Base-by-base conservation (phyloP, 78 protist genomes). In the Speleostelium caveatum region DNA sequence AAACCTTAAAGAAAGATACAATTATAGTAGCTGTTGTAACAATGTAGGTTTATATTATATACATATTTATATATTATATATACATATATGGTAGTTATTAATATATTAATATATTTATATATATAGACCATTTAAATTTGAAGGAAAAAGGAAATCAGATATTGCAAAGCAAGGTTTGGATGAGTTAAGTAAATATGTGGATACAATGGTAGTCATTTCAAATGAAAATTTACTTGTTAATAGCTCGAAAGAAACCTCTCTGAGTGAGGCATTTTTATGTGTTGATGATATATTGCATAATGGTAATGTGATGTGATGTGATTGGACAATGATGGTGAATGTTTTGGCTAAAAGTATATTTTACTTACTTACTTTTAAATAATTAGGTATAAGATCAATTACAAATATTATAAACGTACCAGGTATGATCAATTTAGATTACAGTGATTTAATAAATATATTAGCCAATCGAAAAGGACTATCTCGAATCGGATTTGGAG, bases 361-460 rank as follows among this genome's bases (percentile, higher is more conserved):
- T n/a, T n/a, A n/a, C n/a, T n/a, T n/a, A n/a, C n/a, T n/a, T n/a
- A n/a, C n/a, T n/a, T n/a, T n/a, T n/a, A n/a, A n/a, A n/a, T n/a
- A n/a, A n/a, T n/a, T n/a, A n/a, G n/a, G 96, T 51, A 91, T 95
- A 3, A 66, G 53, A 55, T 73, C 93, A 26, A 83, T 95, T 53
- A 69, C 86, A 0, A 95, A 94, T 61, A 74, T 95, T 41, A 95
- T 95, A n/a, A 53, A 85, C 60, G 26, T 56, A 55, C 96, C 97
- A 12, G 97, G 97, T 16, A 75, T 95, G 35, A 90, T 95, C 33
- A 95, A 95, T 67, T 77, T 95, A 12, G 97, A 95, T 58, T 95
- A 90, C 35, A 94, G 95, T 19, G 97, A 95, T 63, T 30, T 77
- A 28, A 38, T 45, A n/a, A 49, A 51, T 33, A 77, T 77, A 12